phyloP scores from a whole-genome alignment of 345 rosid species.

The Draba incana region DNA sequence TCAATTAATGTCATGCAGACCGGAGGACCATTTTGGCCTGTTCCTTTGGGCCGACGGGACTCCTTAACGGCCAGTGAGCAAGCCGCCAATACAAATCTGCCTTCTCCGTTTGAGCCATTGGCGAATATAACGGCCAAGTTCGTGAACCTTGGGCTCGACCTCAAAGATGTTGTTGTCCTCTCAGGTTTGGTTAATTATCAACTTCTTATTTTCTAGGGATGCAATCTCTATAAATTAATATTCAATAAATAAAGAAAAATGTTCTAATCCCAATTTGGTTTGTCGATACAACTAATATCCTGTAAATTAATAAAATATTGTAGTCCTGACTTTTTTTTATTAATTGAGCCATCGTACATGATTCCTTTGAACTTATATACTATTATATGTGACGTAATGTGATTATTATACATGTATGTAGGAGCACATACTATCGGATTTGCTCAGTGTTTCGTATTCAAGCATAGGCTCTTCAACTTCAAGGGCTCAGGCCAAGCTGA shows the following conservation, averaged over 20 bases:
- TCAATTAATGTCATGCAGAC: conserved; percentile 45
- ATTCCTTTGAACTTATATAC: not conserved
- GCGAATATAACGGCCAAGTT: conserved; percentile 73
- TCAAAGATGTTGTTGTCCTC: conserved; percentile 87
- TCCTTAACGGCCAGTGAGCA: conserved; percentile 65
- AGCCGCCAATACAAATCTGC: conserved; percentile 70
- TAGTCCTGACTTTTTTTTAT: too few relatives aligned
- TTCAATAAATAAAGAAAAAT: too few relatives aligned
- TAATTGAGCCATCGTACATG: too few relatives aligned
- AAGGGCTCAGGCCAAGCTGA: conserved; percentile 76
- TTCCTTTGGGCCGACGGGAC: conserved; percentile 70
- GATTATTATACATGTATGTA: conserved; percentile 24
- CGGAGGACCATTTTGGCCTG: conserved; percentile 74
- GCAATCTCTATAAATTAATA: too few relatives aligned
- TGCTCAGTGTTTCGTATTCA: conserved; percentile 88
- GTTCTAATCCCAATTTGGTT: too few relatives aligned
- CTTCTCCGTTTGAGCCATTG: conserved; percentile 73
- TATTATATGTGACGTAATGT: not conserved
- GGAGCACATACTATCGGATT: conserved; percentile 91
- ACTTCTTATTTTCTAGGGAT: not conserved
- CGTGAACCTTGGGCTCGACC: conserved; percentile 71
- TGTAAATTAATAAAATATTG: too few relatives aligned
- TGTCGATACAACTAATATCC: too few relatives aligned
- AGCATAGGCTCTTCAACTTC: conserved; percentile 75
- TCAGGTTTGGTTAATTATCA: conserved; percentile 56